phyloP scores from a whole-genome alignment of 106 monocot genomes.

The Iris macrosiphon region DNA sequence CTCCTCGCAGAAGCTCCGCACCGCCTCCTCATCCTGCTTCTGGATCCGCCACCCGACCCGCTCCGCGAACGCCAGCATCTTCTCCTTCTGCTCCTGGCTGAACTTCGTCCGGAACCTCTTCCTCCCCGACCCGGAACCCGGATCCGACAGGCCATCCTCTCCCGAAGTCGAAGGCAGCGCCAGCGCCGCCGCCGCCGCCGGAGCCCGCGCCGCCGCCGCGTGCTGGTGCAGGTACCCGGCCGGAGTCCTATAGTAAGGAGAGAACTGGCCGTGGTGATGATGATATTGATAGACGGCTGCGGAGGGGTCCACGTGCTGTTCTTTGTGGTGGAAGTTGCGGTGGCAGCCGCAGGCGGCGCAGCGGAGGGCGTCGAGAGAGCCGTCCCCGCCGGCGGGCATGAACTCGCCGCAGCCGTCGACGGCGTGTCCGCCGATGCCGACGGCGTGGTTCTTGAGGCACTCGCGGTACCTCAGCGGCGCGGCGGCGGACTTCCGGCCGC shows the following conservation, averaged over 20 bases:
- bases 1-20: constrained; percentile 80
- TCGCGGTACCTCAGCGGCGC: constrained; percentile 63
- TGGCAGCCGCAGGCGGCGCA: constrained; percentile 96
- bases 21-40: constrained; percentile 78
- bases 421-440: constrained; percentile 83
- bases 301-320: constrained; percentile 6
- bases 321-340: constrained; percentile 97
- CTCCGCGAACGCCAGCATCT: constrained; percentile 80
- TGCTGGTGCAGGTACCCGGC: constrained; percentile 44
- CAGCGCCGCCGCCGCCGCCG: constrained; percentile 4
- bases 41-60: constrained; percentile 78
- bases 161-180: constrained; percentile 12
- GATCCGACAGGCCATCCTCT: constrained; percentile 10
- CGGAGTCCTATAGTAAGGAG: constrained; percentile 66
- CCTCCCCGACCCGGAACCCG: constrained; percentile 32
- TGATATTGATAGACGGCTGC: neutral
- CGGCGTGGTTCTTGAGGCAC: constrained; percentile 88
- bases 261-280: constrained; percentile 27
- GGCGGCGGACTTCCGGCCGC: neutral
- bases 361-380: constrained; percentile 72
- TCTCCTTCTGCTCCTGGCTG: constrained; percentile 83
- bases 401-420: constrained; percentile 95
- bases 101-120: constrained; percentile 80
- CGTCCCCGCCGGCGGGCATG: constrained; percentile 73
- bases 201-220: constrained; percentile 10